phyloP scores from a whole-genome alignment of 1,284 basidiomycete species.

The Melampsora larici-populina region DNA sequence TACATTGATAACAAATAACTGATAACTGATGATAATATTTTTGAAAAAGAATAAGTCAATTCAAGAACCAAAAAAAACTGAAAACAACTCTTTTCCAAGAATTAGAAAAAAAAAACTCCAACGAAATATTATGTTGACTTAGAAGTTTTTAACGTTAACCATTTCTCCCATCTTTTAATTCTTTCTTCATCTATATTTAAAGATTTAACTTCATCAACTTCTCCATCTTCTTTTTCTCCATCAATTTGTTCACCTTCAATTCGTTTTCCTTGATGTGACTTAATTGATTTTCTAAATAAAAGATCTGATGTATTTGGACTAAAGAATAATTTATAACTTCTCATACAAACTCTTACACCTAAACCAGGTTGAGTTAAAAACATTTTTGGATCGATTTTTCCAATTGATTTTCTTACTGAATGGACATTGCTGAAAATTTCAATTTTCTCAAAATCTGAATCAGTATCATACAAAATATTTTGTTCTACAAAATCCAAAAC shows the following conservation, averaged over 20 bases:
- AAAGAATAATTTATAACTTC: slow-evolving; percentile 57
- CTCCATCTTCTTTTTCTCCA: not conserved
- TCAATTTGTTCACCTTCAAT: not conserved
- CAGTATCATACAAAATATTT: not conserved
- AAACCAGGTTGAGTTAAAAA: slow-evolving; percentile 46
- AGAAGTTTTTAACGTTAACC: not conserved
- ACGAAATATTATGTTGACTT: too few species aligned
- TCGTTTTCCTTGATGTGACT: not conserved
- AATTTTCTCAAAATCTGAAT: slow-evolving; percentile 14
- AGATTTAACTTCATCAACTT: not conserved
- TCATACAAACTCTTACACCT: slow-evolving; percentile 54
- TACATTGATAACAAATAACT: too few species aligned
- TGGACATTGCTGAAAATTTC: slow-evolving; percentile 8
- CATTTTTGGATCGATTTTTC: slow-evolving; percentile 28
- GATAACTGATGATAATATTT: too few species aligned
- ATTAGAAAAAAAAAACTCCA: too few species aligned
- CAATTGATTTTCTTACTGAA: slow-evolving; percentile 44
- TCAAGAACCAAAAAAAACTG: too few species aligned
- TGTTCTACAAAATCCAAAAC: not conserved
- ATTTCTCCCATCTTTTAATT: not conserved
- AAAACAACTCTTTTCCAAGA: too few species aligned
- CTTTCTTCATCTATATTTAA: not conserved
- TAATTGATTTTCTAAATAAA: slow-evolving; percentile 47
- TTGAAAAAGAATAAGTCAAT: too few species aligned
- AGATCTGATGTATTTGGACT: slow-evolving; percentile 55